Base-by-base conservation (phyloP, 2,329 filamentous ascomycete genomes). In the Diaporthe vaccinii region DNA sequence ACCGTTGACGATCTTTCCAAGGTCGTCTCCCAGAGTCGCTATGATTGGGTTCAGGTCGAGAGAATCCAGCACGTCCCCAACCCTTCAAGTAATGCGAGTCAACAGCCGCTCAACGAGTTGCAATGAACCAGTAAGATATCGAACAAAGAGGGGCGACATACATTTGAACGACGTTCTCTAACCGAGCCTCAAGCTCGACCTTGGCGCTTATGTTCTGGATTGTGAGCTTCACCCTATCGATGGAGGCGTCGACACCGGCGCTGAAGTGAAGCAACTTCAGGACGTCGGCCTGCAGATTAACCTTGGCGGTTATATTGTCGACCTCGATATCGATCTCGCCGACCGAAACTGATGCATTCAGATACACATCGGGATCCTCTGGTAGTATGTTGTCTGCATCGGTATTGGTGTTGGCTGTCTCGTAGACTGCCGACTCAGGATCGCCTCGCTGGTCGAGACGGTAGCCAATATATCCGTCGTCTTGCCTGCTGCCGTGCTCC, bases 21-120 rank as follows among this genome's bases (percentile, higher is more conserved):
- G 81, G 31, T 85, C 85, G 59, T 88, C 83, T 34, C 89, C 89
- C 1, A 91, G 83, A 17, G 89, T 89, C 0, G 88, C 89, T 53
- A 91, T 83, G 75, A 91, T 84, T 44, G 90, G 90, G 79, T 92
- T 92, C 28, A 92, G 83, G 78, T 92, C 91, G 73, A 92, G 86
- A 39, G 88, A 90, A 73, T 86, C 84, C 31, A 92, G 85, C 4
- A 91, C 89, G 78, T 91, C 87, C 79, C 86, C 86, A 58, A 92
- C 86, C 75, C 72, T 76, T 36, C 4, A 57, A 51, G 20, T 9
- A 7, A 44, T 49, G 10, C 31, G 12, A 55, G 49, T 46, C 5
- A 55, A 36, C 12, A 61, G 28, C 22, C 25, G n/a, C 5, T 22
- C 9, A 10, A 28, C 17, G 10, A n/a, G 3, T 41, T 25, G 22